phyloP scores from a whole-genome alignment of 768 basidiomycete species.

The Leccinum fibrillosum region DNA sequence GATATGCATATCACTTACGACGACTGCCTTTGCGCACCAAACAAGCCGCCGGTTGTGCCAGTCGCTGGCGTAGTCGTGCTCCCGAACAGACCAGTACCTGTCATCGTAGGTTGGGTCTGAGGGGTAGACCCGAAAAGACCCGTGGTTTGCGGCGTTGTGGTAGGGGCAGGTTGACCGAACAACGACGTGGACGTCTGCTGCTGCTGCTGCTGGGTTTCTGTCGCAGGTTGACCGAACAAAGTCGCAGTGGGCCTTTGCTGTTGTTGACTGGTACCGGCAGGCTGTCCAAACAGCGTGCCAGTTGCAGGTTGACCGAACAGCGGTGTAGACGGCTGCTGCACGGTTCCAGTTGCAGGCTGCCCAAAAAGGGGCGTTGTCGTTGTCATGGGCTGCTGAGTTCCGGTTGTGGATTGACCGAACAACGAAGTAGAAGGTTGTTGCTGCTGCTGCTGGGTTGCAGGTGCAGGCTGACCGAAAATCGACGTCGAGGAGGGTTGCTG shows the following conservation, averaged over 20 bases:
- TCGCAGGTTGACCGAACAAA: constrained; percentile 30
- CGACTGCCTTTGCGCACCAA: constrained; percentile 31
- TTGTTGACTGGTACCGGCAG: constrained; percentile 21
- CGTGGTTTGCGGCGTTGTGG: constrained; percentile 10
- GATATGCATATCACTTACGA: constrained; percentile 21
- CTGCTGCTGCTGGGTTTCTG: constrained; percentile 36
- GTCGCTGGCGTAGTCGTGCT: constrained; percentile 7
- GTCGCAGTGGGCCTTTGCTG: constrained; percentile 26
- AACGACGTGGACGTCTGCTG: constrained; percentile 28
- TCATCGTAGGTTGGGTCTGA: constrained; percentile 19
- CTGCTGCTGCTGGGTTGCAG: constrained; percentile 31
- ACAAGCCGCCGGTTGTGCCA: constrained; percentile 13
- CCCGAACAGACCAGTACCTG: constrained; percentile 28
- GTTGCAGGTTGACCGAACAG: constrained; percentile 38
- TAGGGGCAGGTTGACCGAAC: constrained; percentile 36
- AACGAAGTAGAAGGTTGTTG: constrained; percentile 28
- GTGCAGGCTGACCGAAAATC: constrained; percentile 22
- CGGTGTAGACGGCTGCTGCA: constrained; percentile 23
- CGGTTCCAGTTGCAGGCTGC: constrained; percentile 29
- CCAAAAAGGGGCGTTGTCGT: constrained; percentile 26
- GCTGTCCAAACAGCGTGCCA: constrained; percentile 37
- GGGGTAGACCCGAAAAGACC: constrained; percentile 19
- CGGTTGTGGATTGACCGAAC: constrained; percentile 17
- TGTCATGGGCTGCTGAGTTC: constrained; percentile 28
- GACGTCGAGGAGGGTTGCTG: constrained; percentile 5